Conservation (phyloP, 768 basidiomycete species). For the Mycena alexandri region DNA sequence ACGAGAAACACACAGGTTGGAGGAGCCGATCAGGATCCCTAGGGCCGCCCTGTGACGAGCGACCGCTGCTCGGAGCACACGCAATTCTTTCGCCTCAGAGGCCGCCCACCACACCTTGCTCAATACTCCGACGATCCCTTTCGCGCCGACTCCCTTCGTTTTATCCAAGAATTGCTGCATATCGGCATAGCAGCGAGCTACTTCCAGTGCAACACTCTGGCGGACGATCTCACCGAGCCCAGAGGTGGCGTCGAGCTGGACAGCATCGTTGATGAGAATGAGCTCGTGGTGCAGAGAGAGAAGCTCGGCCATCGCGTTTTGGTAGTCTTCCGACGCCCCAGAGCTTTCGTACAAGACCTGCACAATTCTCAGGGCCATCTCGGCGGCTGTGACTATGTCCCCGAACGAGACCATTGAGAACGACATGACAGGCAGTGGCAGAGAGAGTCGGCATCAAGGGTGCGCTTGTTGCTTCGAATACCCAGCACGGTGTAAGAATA, state of each 20-base stretch:
- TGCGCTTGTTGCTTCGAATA: background rate
- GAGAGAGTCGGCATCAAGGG: background rate
- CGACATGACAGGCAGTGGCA: background rate
- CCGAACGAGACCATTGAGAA: conserved; percentile 19
- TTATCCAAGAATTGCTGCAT: conserved; percentile 19
- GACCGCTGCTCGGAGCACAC: conserved; percentile 1
- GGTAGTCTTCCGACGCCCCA: conserved; percentile 2
- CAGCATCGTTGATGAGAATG: conserved; percentile 17
- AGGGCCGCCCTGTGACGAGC: conserved; percentile 14
- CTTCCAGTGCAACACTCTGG: background rate
- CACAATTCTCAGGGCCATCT: conserved; percentile 20
- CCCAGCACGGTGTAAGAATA: background rate
- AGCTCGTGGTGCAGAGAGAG: conserved; percentile 26
- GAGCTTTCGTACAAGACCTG: conserved; percentile 17
- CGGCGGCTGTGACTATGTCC: conserved; percentile 14
- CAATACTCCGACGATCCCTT: conserved; percentile 4
- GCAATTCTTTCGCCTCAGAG: conserved; percentile 14
- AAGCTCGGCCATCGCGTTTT: conserved; percentile 10
- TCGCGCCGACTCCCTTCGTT: conserved; percentile 2
- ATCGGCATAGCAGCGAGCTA: background rate
- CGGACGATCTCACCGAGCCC: background rate
- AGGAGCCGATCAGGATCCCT: conserved; percentile 11
- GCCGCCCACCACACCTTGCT: conserved; percentile 15
- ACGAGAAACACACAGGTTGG: conserved; percentile 7
- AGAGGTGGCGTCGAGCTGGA: conserved; percentile 15